Conservation (phyloP, 2,329 filamentous ascomycete species). For the Paecilomyces fulvus region DNA sequence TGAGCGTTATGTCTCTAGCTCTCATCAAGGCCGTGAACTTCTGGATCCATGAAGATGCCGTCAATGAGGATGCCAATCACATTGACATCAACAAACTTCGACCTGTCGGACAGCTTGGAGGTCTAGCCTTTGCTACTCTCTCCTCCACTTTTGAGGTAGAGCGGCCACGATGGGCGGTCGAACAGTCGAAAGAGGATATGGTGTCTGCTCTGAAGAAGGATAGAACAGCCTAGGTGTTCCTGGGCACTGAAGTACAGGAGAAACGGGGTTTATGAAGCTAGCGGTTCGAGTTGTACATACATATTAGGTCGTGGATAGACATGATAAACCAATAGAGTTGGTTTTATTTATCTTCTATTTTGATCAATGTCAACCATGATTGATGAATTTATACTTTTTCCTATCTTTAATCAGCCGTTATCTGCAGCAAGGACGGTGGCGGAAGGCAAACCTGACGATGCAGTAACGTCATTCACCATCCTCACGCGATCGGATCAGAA, state of each 20-base stretch:
- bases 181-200: not conserved
- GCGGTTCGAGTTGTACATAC: too few relatives aligned
- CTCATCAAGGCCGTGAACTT: not conserved
- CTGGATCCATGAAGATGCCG: not conserved
- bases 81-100: not conserved
- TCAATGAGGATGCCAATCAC: not conserved
- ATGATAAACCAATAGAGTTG: too few relatives aligned
- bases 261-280: too few relatives aligned
- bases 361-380: too few relatives aligned
- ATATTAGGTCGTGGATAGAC: too few relatives aligned
- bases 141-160: not conserved
- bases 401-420: too few relatives aligned
- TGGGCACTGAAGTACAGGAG: too few relatives aligned
- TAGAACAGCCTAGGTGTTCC: not conserved
- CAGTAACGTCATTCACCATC: not conserved
- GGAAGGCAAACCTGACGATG: not conserved
- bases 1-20: not conserved
- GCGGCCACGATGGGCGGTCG: not conserved
- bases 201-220: not conserved
- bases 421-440: not conserved
- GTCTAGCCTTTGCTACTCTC: not conserved
- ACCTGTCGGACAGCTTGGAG: not conserved
- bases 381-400: too few relatives aligned
- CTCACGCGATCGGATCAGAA: not conserved
- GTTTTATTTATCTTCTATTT: too few relatives aligned